Evolutionary conservation across 768 basidiomycete species (phyloP), one percentile per base, ranked within the genome.

Genomic region (Agrocybe praecox): DNA sequence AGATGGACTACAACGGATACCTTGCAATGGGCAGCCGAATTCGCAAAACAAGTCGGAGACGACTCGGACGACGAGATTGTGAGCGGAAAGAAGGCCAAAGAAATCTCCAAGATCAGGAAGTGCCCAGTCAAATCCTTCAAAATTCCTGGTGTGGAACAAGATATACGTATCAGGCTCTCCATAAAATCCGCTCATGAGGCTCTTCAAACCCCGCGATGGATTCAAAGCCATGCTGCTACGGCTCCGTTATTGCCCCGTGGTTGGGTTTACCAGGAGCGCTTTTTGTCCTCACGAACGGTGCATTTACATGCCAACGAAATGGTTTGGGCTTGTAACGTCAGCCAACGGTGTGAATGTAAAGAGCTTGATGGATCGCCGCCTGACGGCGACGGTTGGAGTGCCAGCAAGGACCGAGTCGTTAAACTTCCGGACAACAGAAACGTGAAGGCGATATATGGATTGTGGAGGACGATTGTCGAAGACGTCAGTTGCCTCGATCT

Each of bases 211-310:
- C 52, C 60, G 10, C 56, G 60, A 24, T 57, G 56, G 60, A 50
- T 61, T 22, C 56, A 50, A 9, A 23, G 21, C 21, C 60, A 61
- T 33, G 40, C 33, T 2, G 42, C 48, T 2, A 55, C 49, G 6
- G 60, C 60, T 15, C 60, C 60, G 0, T 45, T 61, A 21, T 48
- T 61, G 45, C 60, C 53, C 2, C 60, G 60, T 11, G 53, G 50
- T n/a, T 61, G 60, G 60, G 60, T 61, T 11, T 61, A 57, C 19
- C 60, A 61, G 33, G 60, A 61, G 24, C 60, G 60, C 12, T 57
- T 52, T 22, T 53, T 61, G 1, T 54, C 60, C 2, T 29, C 60
- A 19, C 42, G 60, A 10, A 55, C 60, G 7, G 47, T 61, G 5
- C 60, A 61, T 34, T 21, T 61, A 23, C 56, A 57, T 18, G 52